Conservation (phyloP, 768 basidiomycete species). For the Coprinopsis sp. region DNA sequence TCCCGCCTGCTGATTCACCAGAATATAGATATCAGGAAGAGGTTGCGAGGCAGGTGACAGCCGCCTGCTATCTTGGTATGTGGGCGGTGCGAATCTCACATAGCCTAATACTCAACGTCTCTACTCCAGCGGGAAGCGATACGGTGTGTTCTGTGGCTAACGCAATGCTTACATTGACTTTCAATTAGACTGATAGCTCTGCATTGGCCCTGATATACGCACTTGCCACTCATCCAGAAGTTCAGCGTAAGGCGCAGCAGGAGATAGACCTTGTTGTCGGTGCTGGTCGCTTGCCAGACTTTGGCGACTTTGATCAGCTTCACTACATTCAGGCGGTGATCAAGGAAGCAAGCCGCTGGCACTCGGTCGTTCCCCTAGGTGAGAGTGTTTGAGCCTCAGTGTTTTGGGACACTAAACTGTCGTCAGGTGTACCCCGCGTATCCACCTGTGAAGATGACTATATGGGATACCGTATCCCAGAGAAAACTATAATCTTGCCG, state of each 20-base stretch:
- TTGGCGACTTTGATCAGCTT: constrained; percentile 15
- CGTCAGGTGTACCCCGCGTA: constrained; percentile 13
- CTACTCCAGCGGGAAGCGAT: too few relatives aligned
- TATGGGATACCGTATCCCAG: constrained; percentile 32
- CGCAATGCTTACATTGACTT: background rate
- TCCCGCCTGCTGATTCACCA: too few relatives aligned
- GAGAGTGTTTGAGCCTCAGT: background rate
- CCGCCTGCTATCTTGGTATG: too few relatives aligned
- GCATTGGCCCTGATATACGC: too few relatives aligned
- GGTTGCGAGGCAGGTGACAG: too few relatives aligned
- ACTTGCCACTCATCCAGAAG: constrained; percentile 14
- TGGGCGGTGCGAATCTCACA: too few relatives aligned
- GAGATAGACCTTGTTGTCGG: constrained; percentile 22
- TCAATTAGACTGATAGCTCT: constrained; percentile 2
- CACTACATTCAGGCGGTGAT: constrained; percentile 20
- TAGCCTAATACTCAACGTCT: too few relatives aligned
- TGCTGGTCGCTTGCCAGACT: constrained; percentile 16
- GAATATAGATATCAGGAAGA: too few relatives aligned
- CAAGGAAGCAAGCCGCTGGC: constrained; percentile 18
- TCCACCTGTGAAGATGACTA: constrained; percentile 27
- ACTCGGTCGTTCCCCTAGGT: constrained; percentile 9
- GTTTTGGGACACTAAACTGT: too few relatives aligned
- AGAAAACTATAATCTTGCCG: constrained; percentile 22
- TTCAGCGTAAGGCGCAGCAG: constrained; percentile 16
- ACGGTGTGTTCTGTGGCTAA: background rate